These are phyloP conservation scores for Kwoniella sp. DNA, from an alignment of 768 basidiomycete species.

Conservation along the genomic window DNA sequence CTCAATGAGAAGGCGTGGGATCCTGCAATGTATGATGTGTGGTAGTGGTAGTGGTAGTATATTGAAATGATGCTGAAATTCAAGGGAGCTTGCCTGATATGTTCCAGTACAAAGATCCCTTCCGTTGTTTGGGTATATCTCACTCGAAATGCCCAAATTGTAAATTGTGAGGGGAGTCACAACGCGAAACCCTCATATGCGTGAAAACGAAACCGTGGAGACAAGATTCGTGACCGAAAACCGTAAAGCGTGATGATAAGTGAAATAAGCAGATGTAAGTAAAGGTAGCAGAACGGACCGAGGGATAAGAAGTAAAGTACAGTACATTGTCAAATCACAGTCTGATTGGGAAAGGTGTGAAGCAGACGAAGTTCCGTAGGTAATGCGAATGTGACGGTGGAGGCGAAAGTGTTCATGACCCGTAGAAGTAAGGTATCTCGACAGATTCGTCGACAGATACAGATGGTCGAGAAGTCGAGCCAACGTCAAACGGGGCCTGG, in stretches of 20 bases:
- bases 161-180: neutral
- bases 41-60: neutral
- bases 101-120: neutral
- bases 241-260: neutral
- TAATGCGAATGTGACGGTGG: neutral
- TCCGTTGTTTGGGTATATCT: neutral
- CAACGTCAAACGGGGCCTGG: neutral
- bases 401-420: neutral
- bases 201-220: neutral
- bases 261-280: neutral
- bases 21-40: no score
- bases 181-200: neutral
- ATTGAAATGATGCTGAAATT: neutral
- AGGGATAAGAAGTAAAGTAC: neutral
- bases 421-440: conserved; percentile 9
- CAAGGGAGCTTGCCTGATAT: neutral
- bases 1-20: no score
- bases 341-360: neutral
- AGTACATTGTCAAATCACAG: neutral
- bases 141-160: conserved; percentile 1
- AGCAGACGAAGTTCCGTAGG: neutral
- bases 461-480: neutral
- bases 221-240: neutral
- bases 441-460: neutral
- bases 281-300: neutral